phyloP scores from a whole-genome alignment of 2,329 filamentous ascomycete species.

The Colletotrichum sp. region DNA sequence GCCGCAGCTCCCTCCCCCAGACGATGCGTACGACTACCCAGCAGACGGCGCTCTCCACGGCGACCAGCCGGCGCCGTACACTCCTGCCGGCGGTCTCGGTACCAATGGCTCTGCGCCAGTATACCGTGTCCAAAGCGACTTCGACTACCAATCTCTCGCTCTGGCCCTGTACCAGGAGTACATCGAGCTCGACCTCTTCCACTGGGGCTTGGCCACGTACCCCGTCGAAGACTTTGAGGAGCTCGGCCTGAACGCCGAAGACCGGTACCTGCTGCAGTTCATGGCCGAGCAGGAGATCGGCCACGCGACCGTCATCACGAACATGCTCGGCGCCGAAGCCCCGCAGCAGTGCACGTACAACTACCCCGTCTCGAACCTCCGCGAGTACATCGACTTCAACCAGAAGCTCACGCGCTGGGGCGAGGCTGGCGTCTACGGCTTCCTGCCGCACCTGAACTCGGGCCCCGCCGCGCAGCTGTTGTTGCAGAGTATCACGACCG shows the following conservation, averaged over 20 bases:
- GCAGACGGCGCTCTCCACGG: conserved; percentile 72
- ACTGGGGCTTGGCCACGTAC: conserved; percentile 75
- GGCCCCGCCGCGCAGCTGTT: conserved; percentile 76
- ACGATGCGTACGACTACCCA: conserved; percentile 72
- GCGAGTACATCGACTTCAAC: conserved; percentile 82
- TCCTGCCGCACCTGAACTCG: conserved; percentile 78
- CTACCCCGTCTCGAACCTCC: conserved; percentile 77
- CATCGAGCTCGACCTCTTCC: conserved; percentile 85
- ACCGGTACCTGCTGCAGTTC: conserved; percentile 73
- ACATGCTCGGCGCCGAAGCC: conserved; percentile 75
- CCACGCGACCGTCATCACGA: conserved; percentile 77
- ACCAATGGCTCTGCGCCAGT: conserved; percentile 80
- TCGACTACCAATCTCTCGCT: conserved; percentile 80
- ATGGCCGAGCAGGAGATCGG: conserved; percentile 81
- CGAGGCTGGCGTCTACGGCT: conserved; percentile 82
- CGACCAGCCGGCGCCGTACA: conserved; percentile 74
- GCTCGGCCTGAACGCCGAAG: conserved; percentile 71
- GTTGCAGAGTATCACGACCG: conserved; percentile 77
- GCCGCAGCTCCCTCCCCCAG: conserved; percentile 59
- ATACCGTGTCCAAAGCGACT: conserved; percentile 81
- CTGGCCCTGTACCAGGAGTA: conserved; percentile 82
- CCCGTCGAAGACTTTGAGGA: conserved; percentile 71
- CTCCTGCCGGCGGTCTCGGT: conserved; percentile 74
- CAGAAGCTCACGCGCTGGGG: conserved; percentile 86
- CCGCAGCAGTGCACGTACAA: conserved; percentile 81